Evolutionary conservation across 371 early-diverging fungal species (phyloP).

Genomic region (Polyrhizophydium stewartii): DNA sequence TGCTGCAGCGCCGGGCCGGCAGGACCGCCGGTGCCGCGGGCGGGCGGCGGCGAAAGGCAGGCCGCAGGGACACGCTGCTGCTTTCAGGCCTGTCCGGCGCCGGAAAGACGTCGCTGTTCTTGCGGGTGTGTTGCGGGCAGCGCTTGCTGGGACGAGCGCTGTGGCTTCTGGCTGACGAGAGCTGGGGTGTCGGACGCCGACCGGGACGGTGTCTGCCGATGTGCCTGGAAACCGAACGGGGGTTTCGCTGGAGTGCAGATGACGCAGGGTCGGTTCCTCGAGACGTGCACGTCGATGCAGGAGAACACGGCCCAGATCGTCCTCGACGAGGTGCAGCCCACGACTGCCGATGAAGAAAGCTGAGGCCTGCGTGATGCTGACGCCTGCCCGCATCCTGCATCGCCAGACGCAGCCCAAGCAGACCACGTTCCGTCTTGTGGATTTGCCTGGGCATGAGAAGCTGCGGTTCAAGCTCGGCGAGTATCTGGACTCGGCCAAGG

Average conservation of each 20-base stretch:
- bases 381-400: background rate
- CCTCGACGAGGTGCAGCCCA: slow-evolving; percentile 32
- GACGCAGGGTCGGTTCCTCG: slow-evolving; percentile 39
- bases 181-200: no score
- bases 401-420: background rate
- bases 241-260: slow-evolving; percentile 35
- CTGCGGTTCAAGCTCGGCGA: slow-evolving; percentile 68
- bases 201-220: background rate
- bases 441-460: slow-evolving; percentile 86
- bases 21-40: background rate
- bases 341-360: slow-evolving; percentile 2
- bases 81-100: slow-evolving; percentile 56
- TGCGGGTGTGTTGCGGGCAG: slow-evolving; percentile 28
- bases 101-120: slow-evolving; percentile 62
- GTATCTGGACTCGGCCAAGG: slow-evolving; percentile 63
- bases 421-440: slow-evolving; percentile 51
- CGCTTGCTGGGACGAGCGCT: slow-evolving; percentile 18
- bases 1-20: no score
- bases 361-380: background rate
- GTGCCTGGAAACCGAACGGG: background rate
- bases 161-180: slow-evolving; percentile 2
- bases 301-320: slow-evolving; percentile 60
- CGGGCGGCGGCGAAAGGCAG: background rate
- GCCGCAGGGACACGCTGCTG: slow-evolving; percentile 40
- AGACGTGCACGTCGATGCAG: slow-evolving; percentile 69